Percentiles rank a stretch among this genome's conserved stretches.
Conservation (phyloP, 306 rosid species). For the Aeschynomene evenia region DNA sequence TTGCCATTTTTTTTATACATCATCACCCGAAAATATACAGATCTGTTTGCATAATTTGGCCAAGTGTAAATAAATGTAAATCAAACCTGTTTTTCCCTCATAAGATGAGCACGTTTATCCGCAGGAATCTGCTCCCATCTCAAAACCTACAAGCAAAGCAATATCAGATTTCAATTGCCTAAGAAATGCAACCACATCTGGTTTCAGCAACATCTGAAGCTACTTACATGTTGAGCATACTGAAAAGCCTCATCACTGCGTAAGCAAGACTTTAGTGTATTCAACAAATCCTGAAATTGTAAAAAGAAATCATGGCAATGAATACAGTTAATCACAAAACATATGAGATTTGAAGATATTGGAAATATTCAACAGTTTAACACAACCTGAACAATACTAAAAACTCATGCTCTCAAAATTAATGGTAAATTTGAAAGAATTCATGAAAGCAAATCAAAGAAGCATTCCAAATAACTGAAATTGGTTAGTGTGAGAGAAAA, state of each 20-base stretch:
- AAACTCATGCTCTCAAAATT: not conserved
- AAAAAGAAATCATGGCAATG: constrained; percentile 21
- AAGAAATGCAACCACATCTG: constrained; percentile 13
- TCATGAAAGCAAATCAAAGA: constrained; percentile 13
- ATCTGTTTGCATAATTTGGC: not conserved
- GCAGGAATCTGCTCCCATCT: constrained; percentile 96
- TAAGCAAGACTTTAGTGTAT: constrained; percentile 57
- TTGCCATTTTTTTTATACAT: not conserved
- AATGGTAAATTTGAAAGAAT: not conserved
- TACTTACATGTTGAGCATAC: constrained; percentile 76
- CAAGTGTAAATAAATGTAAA: not conserved
- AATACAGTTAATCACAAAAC: not conserved
- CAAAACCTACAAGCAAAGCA: constrained; percentile 53
- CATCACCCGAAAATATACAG: not conserved
- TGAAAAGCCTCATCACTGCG: constrained; percentile 68
- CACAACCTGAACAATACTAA: constrained; percentile 11
- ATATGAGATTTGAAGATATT: constrained; percentile 11
- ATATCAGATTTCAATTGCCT: constrained; percentile 11
- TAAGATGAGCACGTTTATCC: constrained; percentile 82
- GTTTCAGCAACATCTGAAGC: constrained; percentile 17
- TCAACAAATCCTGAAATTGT: constrained; percentile 66
- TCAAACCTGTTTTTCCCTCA: constrained; percentile 88
- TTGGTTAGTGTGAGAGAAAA: constrained; percentile 8
- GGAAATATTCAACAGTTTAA: constrained; percentile 28
- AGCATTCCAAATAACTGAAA: not conserved